Conservation (phyloP, 2,329 filamentous ascomycete genomes). For the Fusarium drepaniforme region DNA sequence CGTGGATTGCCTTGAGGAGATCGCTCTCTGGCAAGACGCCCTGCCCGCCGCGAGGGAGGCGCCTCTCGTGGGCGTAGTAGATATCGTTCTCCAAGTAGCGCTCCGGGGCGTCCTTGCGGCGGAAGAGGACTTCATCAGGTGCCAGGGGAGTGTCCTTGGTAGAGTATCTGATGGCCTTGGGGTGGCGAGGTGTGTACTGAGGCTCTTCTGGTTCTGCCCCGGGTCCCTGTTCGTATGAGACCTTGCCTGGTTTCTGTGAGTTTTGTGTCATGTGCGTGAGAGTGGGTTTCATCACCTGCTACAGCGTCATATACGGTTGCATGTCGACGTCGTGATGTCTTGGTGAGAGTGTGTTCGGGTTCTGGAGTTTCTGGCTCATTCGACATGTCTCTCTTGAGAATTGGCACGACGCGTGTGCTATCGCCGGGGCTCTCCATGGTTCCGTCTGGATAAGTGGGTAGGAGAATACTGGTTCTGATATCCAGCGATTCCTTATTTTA, state of each 20-base stretch:
- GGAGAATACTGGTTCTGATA: not conserved
- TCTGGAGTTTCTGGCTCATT: constrained; percentile 14
- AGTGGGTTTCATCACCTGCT: constrained; percentile 63
- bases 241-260: constrained; percentile 48
- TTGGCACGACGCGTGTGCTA: constrained; percentile 7
- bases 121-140: constrained; percentile 80
- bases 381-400: constrained; percentile 22
- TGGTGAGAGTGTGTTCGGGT: constrained; percentile 16
- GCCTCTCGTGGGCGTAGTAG: constrained; percentile 73
- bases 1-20: constrained; percentile 76
- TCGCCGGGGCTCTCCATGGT: constrained; percentile 27
- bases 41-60: constrained; percentile 61
- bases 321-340: constrained; percentile 45
- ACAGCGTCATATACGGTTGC: constrained; percentile 80
- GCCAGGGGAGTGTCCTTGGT: constrained; percentile 57
- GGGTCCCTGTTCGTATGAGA: constrained; percentile 41
- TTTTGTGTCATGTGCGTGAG: constrained; percentile 16
- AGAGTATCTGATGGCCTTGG: constrained; percentile 40
- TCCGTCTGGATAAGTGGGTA: not conserved
- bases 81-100: constrained; percentile 79
- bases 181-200: constrained; percentile 24
- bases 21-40: constrained; percentile 74
- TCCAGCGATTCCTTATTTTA: constrained; percentile 7
- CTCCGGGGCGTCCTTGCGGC: constrained; percentile 70
- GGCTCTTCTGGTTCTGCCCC: constrained; percentile 38